These are phyloP conservation scores for Trichoderma gamsii DNA, from an alignment of 495 filamentous ascomycete species.

Conservation along the genomic window DNA sequence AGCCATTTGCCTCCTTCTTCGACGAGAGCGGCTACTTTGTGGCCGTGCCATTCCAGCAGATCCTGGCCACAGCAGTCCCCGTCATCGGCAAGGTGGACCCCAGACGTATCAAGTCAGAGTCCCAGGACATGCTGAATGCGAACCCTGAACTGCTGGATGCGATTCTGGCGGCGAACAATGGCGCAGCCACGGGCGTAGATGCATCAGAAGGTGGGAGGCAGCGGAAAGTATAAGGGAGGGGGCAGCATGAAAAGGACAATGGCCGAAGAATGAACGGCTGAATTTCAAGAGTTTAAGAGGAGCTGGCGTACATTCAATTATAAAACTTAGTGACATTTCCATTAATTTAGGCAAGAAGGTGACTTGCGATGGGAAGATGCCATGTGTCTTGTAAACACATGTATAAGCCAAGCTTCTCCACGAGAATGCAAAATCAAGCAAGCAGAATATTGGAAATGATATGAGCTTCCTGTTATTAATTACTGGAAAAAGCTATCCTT, in stretches of 20 bases:
- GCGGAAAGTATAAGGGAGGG: slow-evolving; percentile 36
- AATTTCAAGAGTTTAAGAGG: background rate
- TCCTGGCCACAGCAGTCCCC: slow-evolving; percentile 65
- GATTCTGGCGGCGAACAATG: slow-evolving; percentile 30
- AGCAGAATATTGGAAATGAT: too few species aligned
- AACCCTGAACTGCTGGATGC: slow-evolving; percentile 38
- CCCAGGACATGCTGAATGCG: slow-evolving; percentile 24
- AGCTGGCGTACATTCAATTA: background rate
- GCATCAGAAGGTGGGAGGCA: slow-evolving; percentile 39
- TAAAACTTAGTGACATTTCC: too few species aligned
- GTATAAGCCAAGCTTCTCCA: too few species aligned
- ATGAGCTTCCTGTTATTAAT: too few species aligned
- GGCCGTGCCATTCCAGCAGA: slow-evolving; percentile 73
- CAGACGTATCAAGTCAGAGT: slow-evolving; percentile 36
- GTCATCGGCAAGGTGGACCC: slow-evolving; percentile 63
- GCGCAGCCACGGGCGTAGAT: slow-evolving; percentile 21
- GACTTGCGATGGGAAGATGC: too few species aligned
- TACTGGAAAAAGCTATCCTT: too few species aligned
- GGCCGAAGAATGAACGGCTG: background rate
- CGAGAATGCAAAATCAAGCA: too few species aligned
- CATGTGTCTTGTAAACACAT: too few species aligned
- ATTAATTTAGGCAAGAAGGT: too few species aligned
- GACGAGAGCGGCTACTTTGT: slow-evolving; percentile 75
- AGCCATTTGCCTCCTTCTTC: slow-evolving; percentile 79
- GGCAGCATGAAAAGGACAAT: background rate